Evolutionary conservation across 169 alveolate species (phyloP).

Genomic region (Theileria luwenshuni): DNA sequence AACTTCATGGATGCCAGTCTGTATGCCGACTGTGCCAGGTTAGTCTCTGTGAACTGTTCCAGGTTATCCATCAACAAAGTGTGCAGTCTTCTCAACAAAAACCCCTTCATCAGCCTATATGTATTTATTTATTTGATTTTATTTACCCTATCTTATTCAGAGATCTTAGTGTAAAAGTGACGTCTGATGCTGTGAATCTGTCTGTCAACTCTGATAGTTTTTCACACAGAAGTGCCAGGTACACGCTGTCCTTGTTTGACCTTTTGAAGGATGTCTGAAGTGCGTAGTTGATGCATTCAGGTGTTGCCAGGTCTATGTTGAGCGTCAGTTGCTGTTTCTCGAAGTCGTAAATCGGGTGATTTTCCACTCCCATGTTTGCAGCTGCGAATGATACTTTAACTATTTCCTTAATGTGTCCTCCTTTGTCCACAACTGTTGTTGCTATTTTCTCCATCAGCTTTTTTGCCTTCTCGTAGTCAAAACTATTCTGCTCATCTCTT

Average conservation of each 20-base stretch:
- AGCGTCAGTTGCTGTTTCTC: slow-evolving; percentile 63
- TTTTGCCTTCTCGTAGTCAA: slow-evolving; percentile 32
- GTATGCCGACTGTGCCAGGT: slow-evolving; percentile 36
- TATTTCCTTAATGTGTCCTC: slow-evolving; percentile 50
- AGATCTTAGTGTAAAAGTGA: slow-evolving; percentile 49
- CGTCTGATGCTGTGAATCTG: slow-evolving; percentile 64
- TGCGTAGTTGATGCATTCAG: slow-evolving; percentile 56
- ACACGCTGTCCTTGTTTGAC: slow-evolving; percentile 40
- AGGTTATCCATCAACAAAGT: slow-evolving; percentile 64
- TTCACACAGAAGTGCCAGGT: slow-evolving; percentile 56
- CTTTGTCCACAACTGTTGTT: slow-evolving; percentile 41
- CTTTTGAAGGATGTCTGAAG: slow-evolving; percentile 47
- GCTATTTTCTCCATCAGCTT: slow-evolving; percentile 46
- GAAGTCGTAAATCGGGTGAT: slow-evolving; percentile 47
- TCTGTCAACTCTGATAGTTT: slow-evolving; percentile 67
- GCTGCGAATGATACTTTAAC: slow-evolving; percentile 64
- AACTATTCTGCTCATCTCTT: not conserved
- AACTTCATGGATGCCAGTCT: slow-evolving; percentile 59
- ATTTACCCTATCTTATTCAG: slow-evolving; percentile 51
- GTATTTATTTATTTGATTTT: not conserved
- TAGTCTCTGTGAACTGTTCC: slow-evolving; percentile 56
- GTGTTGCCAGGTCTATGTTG: slow-evolving; percentile 57
- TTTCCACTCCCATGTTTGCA: slow-evolving; percentile 41
- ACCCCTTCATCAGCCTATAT: slow-evolving; percentile 63
- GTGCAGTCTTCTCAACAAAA: slow-evolving; percentile 59